phyloP scores from a whole-genome alignment of 257 asterid genomes.

The Misopates orontium region DNA sequence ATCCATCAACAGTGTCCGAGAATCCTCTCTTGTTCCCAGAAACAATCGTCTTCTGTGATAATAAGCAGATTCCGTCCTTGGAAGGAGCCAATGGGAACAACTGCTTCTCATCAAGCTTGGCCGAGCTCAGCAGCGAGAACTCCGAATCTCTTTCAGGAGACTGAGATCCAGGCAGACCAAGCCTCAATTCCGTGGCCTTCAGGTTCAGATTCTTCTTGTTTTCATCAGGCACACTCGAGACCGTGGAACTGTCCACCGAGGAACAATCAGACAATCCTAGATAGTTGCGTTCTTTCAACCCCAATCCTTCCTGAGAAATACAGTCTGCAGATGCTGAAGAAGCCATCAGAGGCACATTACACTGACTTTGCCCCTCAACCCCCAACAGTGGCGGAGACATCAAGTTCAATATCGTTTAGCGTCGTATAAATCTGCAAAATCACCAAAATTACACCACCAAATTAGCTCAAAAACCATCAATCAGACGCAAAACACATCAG shows the following conservation, averaged over 20 bases:
- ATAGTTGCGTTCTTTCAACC: slow-evolving; percentile 68
- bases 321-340: slow-evolving; percentile 55
- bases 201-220: slow-evolving; percentile 56
- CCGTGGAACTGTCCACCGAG: slow-evolving; percentile 62
- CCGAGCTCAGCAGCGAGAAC: slow-evolving; percentile 36
- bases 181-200: slow-evolving; percentile 80
- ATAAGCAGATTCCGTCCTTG: slow-evolving; percentile 51
- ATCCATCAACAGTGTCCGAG: slow-evolving; percentile 63
- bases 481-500: neutral
- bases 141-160: slow-evolving; percentile 64
- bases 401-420: slow-evolving; percentile 24
- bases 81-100: slow-evolving; percentile 74
- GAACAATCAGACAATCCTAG: slow-evolving; percentile 74
- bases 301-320: slow-evolving; percentile 35
- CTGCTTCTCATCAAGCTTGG: slow-evolving; percentile 59
- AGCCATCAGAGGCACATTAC: slow-evolving; percentile 47
- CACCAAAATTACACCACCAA: neutral
- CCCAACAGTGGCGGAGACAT: slow-evolving; percentile 56
- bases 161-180: slow-evolving; percentile 91
- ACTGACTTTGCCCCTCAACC: slow-evolving; percentile 50
- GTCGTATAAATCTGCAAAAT: slow-evolving; percentile 31
- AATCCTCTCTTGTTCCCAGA: slow-evolving; percentile 80
- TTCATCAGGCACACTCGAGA: slow-evolving; percentile 36
- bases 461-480: neutral
- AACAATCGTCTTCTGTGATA: slow-evolving; percentile 50